Evolutionary conservation across 768 basidiomycete genomes (phyloP).

Genomic region (Paxillus ammoniavirescens): DNA sequence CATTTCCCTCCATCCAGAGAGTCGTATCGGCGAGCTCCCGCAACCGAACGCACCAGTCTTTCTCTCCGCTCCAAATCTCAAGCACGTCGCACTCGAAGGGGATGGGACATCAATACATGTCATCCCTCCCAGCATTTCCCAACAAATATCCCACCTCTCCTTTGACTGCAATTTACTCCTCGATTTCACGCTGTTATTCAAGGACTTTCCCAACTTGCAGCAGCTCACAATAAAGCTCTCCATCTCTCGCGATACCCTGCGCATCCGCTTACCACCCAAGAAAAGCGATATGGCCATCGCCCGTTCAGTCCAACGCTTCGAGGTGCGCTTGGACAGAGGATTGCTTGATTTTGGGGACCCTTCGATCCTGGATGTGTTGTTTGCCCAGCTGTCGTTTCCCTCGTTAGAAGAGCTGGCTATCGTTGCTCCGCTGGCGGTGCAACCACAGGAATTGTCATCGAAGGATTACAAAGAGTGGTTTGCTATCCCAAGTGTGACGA

Average conservation of each 20-base stretch:
- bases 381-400: conserved; percentile 22
- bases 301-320: conserved; percentile 9
- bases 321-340: conserved; percentile 22
- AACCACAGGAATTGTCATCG: neutral
- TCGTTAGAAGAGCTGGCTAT: conserved; percentile 15
- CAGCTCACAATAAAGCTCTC: conserved; percentile 15
- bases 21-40: conserved; percentile 2
- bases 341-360: conserved; percentile 21
- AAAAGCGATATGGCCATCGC: neutral
- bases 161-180: conserved; percentile 17
- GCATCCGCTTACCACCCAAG: conserved; percentile 6
- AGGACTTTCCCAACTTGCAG: conserved; percentile 16
- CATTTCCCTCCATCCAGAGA: conserved; percentile 13
- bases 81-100: conserved; percentile 14
- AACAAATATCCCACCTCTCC: conserved; percentile 24
- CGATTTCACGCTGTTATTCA: conserved; percentile 18
- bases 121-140: conserved; percentile 15
- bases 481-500: conserved; percentile 7
- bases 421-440: neutral
- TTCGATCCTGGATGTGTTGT: conserved; percentile 11
- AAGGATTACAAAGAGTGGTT: conserved; percentile 14
- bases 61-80: conserved; percentile 17
- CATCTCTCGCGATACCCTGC: conserved; percentile 9
- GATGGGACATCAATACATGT: conserved; percentile 7
- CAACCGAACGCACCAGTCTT: neutral